Percentiles rank a stretch among this genome's conserved stretches.
Conservation (phyloP, 2,329 filamentous ascomycete genomes). For the Hymenoscyphus infarciens region DNA sequence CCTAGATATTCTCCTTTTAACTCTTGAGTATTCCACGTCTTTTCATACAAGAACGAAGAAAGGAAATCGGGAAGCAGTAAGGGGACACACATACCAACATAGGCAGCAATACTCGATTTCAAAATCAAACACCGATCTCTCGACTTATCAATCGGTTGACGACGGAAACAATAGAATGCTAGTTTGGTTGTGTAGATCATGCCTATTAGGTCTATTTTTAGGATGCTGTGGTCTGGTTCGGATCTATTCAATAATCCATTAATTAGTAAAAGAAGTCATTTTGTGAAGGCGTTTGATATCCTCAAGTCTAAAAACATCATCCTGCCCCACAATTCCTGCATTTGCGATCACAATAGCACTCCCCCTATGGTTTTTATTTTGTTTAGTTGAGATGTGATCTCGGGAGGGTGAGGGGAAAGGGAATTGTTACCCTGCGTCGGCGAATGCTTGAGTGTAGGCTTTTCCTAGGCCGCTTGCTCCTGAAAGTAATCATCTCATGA, state of each 20-base stretch:
- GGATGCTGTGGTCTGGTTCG: conserved; percentile 41
- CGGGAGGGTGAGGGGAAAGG: conserved; percentile 8
- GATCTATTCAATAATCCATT: neutral
- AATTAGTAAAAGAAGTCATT: neutral
- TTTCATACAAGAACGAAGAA: too few species aligned
- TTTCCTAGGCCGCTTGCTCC: conserved; percentile 40
- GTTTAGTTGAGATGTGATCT: conserved; percentile 15
- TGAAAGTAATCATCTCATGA: neutral
- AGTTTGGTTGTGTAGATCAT: conserved; percentile 45
- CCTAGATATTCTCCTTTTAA: too few species aligned
- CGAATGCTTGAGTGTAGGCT: conserved; percentile 37
- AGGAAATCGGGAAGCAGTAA: too few species aligned
- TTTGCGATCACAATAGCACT: conserved; percentile 48
- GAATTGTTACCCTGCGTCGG: conserved; percentile 8
- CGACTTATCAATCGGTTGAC: conserved; percentile 38
- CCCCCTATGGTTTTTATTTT: conserved; percentile 31
- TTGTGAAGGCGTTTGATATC: conserved; percentile 25
- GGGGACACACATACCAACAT: conserved; percentile 34
- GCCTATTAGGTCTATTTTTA: conserved; percentile 42
- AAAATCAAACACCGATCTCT: conserved; percentile 48
- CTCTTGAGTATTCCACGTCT: too few species aligned
- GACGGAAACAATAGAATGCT: conserved; percentile 45
- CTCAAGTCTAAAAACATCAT: conserved; percentile 40
- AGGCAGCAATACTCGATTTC: conserved; percentile 46
- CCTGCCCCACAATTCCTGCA: conserved; percentile 41